Evolutionary conservation across 345 rosid species (phyloP).

Genomic region (Angophora floribunda): DNA sequence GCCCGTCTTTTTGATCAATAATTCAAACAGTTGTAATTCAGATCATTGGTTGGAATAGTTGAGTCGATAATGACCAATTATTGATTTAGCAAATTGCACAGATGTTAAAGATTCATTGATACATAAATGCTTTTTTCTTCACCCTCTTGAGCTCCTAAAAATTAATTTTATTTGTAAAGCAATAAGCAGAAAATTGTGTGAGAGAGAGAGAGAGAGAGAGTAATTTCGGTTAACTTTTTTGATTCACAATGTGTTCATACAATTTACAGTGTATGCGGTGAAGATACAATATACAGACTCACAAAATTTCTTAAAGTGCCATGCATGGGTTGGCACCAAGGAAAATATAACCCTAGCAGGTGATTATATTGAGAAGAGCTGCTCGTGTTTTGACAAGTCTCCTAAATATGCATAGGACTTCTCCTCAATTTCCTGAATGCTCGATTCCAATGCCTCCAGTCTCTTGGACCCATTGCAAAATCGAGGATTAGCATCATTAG

Average conservation of each 20-base stretch:
- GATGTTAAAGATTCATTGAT: neutral
- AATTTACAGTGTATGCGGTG: neutral
- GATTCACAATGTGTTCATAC: neutral
- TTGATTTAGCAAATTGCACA: neutral
- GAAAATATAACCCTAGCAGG: neutral
- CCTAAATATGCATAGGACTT: constrained; percentile 24
- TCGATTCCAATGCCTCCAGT: constrained; percentile 15
- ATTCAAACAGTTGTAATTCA: neutral
- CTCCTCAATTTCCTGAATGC: constrained; percentile 31
- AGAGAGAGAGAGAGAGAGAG: neutral
- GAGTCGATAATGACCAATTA: neutral
- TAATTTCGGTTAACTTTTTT: neutral
- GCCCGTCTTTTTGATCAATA: neutral
- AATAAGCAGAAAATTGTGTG: neutral
- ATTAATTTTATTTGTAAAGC: neutral
- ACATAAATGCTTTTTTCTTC: neutral
- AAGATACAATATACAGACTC: neutral
- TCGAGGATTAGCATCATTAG: neutral
- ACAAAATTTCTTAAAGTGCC: neutral
- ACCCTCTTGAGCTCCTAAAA: neutral
- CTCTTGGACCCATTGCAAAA: constrained; percentile 1
- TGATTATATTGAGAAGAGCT: constrained; percentile 26
- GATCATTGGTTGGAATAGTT: neutral
- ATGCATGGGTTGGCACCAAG: neutral
- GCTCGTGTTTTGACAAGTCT: constrained; percentile 29